Evolutionary conservation across 352 stramenopile species (phyloP).

Genomic region (Pythium coloratum): DNA sequence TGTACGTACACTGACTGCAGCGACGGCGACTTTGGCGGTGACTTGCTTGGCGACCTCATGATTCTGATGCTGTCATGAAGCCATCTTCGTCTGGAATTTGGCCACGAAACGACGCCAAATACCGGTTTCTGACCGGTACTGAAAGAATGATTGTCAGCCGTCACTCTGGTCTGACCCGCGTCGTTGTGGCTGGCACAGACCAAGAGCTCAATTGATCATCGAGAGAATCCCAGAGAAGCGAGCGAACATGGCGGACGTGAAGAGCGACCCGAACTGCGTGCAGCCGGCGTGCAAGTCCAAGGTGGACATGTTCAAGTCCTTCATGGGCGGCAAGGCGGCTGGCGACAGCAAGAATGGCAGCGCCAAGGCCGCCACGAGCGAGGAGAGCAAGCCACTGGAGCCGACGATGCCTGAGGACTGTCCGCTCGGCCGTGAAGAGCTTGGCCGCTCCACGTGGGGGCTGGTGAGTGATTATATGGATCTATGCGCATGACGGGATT

Average conservation of each 20-base stretch:
- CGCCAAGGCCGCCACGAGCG: slow-evolving; percentile 6
- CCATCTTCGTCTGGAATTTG: background rate
- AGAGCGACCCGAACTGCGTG: slow-evolving; percentile 81
- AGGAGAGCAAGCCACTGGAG: slow-evolving; percentile 13
- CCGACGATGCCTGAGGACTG: slow-evolving; percentile 53
- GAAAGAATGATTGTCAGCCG: background rate
- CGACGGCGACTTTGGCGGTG: slow-evolving; percentile 39
- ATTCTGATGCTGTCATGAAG: background rate
- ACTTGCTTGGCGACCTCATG: slow-evolving; percentile 48
- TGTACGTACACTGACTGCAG: slow-evolving; percentile 32
- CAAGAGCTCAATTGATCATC: background rate
- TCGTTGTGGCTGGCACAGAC: background rate
- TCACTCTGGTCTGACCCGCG: slow-evolving; percentile 9
- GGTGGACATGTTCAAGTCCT: slow-evolving; percentile 81
- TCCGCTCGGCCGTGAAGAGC: slow-evolving; percentile 80
- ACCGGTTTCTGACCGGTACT: slow-evolving; percentile 17
- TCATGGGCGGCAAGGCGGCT: slow-evolving; percentile 47
- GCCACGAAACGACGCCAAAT: slow-evolving; percentile 24
- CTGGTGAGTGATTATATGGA: slow-evolving; percentile 46
- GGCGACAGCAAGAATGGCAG: slow-evolving; percentile 20
- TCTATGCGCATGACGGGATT: background rate
- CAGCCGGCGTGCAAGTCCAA: slow-evolving; percentile 86
- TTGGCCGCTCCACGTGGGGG: slow-evolving; percentile 87
- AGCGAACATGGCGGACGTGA: slow-evolving; percentile 37
- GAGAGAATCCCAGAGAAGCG: slow-evolving; percentile 9